phyloP scores from a whole-genome alignment of 345 rosid species.

The Isatis tinctoria region DNA sequence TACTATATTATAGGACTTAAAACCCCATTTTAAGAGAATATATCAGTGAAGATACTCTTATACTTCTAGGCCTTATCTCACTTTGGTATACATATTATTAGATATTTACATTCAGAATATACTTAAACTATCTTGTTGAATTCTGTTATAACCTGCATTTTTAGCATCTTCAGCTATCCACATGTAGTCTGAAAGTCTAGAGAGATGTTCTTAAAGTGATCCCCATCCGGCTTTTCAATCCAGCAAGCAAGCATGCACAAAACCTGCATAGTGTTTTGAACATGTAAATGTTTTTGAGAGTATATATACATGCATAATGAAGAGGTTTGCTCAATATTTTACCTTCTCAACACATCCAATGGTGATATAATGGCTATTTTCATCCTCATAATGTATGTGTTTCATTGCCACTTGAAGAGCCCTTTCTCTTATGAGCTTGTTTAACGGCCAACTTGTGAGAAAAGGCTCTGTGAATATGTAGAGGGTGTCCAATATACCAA shows the following conservation, averaged over 20 bases:
- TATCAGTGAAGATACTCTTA: too few relatives aligned
- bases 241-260: constrained; percentile 57
- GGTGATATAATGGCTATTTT: constrained; percentile 46
- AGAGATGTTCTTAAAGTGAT: constrained; percentile 52
- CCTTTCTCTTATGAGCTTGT: constrained; percentile 39
- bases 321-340: background rate
- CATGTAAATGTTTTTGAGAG: background rate
- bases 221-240: constrained; percentile 60
- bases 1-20: too few relatives aligned
- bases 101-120: too few relatives aligned
- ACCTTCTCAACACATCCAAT: constrained; percentile 60
- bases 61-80: too few relatives aligned
- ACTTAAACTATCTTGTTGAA: too few relatives aligned
- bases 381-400: constrained; percentile 65
- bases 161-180: constrained; percentile 69
- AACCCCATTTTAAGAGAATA: too few relatives aligned
- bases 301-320: background rate
- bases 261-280: constrained; percentile 13
- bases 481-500: constrained; percentile 51
- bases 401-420: constrained; percentile 49
- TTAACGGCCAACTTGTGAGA: constrained; percentile 49
- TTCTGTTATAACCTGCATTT: constrained; percentile 37
- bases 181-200: constrained; percentile 46
- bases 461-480: constrained; percentile 48
- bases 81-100: too few relatives aligned